phyloP scores from a whole-genome alignment of 768 basidiomycete genomes.

The Lactifluus hygrophoroides region DNA sequence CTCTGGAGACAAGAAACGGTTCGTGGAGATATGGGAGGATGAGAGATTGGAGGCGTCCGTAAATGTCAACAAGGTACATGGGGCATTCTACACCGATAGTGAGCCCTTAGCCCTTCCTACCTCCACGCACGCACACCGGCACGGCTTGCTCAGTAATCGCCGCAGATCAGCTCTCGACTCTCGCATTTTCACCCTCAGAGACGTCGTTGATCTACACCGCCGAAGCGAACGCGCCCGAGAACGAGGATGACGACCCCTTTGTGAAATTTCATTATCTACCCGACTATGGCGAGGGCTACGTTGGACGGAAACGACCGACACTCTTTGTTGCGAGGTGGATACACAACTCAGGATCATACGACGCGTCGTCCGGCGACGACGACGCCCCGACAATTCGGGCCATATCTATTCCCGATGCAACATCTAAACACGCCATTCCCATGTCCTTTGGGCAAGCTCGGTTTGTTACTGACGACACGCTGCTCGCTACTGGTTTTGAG shows the following conservation, averaged over 20 bases:
- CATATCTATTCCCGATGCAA: neutral
- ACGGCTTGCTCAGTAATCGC: neutral
- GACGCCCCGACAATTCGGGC: neutral
- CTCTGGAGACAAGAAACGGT: conserved; percentile 20
- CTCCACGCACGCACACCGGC: neutral
- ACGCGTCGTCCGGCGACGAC: neutral
- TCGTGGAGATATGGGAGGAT: conserved; percentile 26
- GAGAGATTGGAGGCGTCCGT: conserved; percentile 17
- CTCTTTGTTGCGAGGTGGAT: conserved; percentile 10
- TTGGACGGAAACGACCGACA: conserved; percentile 14
- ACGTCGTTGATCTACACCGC: conserved; percentile 18
- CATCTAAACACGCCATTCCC: neutral
- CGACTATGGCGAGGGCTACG: conserved; percentile 16
- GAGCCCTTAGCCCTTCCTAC: neutral
- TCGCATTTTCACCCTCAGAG: conserved; percentile 18
- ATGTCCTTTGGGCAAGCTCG: conserved; percentile 17
- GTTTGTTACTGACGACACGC: conserved; percentile 13
- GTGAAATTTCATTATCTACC: conserved; percentile 16
- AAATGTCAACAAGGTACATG: conserved; percentile 22
- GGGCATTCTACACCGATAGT: conserved; percentile 26
- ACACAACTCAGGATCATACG: neutral
- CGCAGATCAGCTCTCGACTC: conserved; percentile 15
- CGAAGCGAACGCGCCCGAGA: conserved; percentile 16
- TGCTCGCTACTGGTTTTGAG: conserved; percentile 26
- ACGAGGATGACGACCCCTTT: conserved; percentile 6